phyloP scores from a whole-genome alignment of 768 basidiomycete species.

The Saitozyma sp. region DNA sequence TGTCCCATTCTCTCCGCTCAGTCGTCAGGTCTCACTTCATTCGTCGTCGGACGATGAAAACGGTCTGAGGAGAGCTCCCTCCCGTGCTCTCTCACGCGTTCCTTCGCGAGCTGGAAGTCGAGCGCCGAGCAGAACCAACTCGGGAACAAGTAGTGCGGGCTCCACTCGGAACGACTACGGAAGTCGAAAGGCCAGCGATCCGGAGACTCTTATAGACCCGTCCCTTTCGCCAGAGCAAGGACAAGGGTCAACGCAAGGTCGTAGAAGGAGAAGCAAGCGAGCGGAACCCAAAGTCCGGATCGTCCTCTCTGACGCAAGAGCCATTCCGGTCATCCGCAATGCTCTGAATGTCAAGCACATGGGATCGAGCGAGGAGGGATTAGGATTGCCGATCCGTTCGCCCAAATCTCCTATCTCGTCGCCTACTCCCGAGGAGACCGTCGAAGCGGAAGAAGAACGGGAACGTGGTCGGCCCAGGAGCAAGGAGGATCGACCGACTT shows the following conservation, averaged over 20 bases:
- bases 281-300: conserved; percentile 15
- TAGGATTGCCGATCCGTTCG: background rate
- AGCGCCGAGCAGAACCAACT: background rate
- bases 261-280: background rate
- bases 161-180: background rate
- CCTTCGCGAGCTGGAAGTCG: background rate
- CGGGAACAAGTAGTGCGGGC: background rate
- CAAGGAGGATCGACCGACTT: conserved; percentile 18
- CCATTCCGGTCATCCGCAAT: conserved; percentile 12
- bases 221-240: background rate
- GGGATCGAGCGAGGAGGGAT: background rate
- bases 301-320: conserved; percentile 20
- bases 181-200: background rate
- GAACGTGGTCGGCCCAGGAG: conserved; percentile 27
- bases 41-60: conserved; percentile 2
- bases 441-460: conserved; percentile 17
- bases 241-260: background rate
- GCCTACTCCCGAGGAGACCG: background rate
- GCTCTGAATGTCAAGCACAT: conserved; percentile 18
- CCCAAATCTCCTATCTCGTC: conserved; percentile 1
- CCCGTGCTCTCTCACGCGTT: background rate
- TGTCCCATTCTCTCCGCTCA: conserved; percentile 13
- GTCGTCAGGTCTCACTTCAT: conserved; percentile 20
- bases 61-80: background rate
- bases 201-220: background rate